Percentiles rank a stretch among this genome's conserved stretches.
Conservation (phyloP, 805 yeast genomes). For the Candida insectorum region DNA sequence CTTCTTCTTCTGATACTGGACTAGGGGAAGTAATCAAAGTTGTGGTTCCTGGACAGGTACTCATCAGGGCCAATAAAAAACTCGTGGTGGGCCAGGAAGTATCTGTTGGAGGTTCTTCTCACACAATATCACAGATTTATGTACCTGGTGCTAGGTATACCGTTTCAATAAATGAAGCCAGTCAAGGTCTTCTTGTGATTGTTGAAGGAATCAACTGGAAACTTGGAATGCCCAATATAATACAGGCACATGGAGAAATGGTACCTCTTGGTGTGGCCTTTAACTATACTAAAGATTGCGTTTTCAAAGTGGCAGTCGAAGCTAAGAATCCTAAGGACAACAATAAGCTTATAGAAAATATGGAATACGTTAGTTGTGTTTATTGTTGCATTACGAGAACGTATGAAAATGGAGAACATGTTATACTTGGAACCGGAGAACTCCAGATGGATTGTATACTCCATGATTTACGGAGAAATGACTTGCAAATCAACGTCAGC, state of each 20-base stretch:
- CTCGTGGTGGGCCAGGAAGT: conserved; percentile 57
- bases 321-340: conserved; percentile 77
- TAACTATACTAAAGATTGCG: conserved; percentile 38
- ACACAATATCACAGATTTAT: conserved; percentile 40
- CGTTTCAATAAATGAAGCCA: conserved; percentile 48
- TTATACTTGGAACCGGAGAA: conserved; percentile 81
- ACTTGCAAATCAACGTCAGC: conserved; percentile 73
- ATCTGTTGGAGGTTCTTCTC: conserved; percentile 47
- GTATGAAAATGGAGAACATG: conserved; percentile 87
- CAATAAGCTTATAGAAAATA: conserved; percentile 68
- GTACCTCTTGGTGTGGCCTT: conserved; percentile 13
- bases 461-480: conserved; percentile 67
- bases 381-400: conserved; percentile 39
- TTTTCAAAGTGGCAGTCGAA: conserved; percentile 79
- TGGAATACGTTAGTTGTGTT: conserved; percentile 58
- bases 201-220: conserved; percentile 49
- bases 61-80: conserved; percentile 21
- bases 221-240: conserved; percentile 32
- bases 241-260: conserved; percentile 62
- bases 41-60: neutral
- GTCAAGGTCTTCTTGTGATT: conserved; percentile 67
- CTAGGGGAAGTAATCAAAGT: neutral
- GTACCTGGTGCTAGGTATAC: conserved; percentile 72
- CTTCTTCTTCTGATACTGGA: conserved; percentile 16
- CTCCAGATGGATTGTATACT: conserved; percentile 78